phyloP scores from a whole-genome alignment of 108 stramenopile genomes.

The Pseudonitzschia multiseries region DNA sequence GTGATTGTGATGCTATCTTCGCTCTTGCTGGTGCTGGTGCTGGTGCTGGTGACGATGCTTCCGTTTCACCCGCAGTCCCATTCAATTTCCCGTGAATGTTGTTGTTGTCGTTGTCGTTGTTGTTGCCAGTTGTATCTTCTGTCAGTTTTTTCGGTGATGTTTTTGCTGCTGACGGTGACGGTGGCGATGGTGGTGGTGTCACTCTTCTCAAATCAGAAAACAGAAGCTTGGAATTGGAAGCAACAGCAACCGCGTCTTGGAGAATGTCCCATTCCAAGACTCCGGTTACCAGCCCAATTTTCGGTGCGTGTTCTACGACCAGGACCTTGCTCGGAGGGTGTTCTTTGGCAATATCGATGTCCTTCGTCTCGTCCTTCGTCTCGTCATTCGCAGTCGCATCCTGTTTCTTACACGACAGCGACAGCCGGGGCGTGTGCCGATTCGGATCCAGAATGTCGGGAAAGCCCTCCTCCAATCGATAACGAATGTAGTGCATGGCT shows the following conservation, averaged over 20 bases:
- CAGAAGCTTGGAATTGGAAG: not conserved
- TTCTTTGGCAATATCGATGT: not conserved
- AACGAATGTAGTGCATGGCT: not conserved
- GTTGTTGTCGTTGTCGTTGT: not conserved
- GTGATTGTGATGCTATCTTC: not conserved
- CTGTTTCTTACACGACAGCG: too few species aligned
- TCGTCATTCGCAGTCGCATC: too few species aligned
- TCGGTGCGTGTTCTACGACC: constrained; percentile 10
- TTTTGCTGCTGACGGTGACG: not conserved
- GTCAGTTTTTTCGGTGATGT: constrained; percentile 47
- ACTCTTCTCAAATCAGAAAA: not conserved
- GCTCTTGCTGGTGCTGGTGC: not conserved
- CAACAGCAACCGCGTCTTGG: not conserved
- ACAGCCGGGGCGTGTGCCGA: not conserved
- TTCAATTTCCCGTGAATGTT: not conserved
- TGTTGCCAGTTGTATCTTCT: constrained; percentile 8
- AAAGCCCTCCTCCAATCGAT: constrained; percentile 9
- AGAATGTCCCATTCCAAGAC: constrained; percentile 1
- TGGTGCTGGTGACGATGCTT: not conserved
- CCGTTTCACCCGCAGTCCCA: not conserved
- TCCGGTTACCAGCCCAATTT: constrained; percentile 3
- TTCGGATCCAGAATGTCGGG: constrained; percentile 1
- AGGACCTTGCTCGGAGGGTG: not conserved
- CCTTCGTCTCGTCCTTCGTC: not conserved
- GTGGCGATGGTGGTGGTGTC: too few species aligned